phyloP scores from a whole-genome alignment of 768 basidiomycete genomes.

The Termitomyces sp. region DNA sequence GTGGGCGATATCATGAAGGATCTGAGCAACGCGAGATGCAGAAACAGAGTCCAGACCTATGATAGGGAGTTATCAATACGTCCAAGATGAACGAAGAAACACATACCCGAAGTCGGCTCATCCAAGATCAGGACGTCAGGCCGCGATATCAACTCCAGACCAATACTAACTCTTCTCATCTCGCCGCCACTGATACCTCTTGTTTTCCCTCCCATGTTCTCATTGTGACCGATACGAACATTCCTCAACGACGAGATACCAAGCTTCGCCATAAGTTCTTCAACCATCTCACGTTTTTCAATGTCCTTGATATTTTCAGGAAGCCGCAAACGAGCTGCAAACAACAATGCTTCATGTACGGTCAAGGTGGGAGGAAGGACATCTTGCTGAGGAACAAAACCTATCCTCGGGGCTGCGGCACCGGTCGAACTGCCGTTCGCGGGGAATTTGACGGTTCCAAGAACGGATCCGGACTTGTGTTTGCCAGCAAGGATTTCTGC shows the following conservation, averaged over 20 bases:
- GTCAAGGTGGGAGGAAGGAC: slow-evolving; percentile 77
- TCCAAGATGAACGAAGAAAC: background rate
- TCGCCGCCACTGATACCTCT: slow-evolving; percentile 92
- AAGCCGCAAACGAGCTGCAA: slow-evolving; percentile 81
- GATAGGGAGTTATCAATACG: background rate
- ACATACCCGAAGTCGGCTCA: slow-evolving; percentile 69
- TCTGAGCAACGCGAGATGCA: slow-evolving; percentile 73
- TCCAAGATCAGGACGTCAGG: slow-evolving; percentile 87
- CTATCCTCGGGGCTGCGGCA: slow-evolving; percentile 49
- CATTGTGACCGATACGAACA: slow-evolving; percentile 59
- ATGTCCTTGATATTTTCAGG: slow-evolving; percentile 63
- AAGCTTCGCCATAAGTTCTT: slow-evolving; percentile 69
- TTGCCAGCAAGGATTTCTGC: slow-evolving; percentile 89
- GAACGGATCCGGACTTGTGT: slow-evolving; percentile 64
- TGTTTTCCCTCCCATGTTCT: slow-evolving; percentile 55
- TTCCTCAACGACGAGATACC: slow-evolving; percentile 70
- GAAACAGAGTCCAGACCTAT: slow-evolving; percentile 84
- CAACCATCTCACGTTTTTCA: slow-evolving; percentile 67
- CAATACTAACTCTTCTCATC: slow-evolving; percentile 87
- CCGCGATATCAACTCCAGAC: slow-evolving; percentile 79
- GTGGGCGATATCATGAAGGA: slow-evolving; percentile 73
- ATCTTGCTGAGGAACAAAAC: slow-evolving; percentile 88
- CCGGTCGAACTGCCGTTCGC: slow-evolving; percentile 20
- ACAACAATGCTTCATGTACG: slow-evolving; percentile 76
- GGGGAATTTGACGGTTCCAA: slow-evolving; percentile 63